Base-by-base conservation (phyloP, 108 stramenopile genomes). In the Cyclotella kingstonii region DNA sequence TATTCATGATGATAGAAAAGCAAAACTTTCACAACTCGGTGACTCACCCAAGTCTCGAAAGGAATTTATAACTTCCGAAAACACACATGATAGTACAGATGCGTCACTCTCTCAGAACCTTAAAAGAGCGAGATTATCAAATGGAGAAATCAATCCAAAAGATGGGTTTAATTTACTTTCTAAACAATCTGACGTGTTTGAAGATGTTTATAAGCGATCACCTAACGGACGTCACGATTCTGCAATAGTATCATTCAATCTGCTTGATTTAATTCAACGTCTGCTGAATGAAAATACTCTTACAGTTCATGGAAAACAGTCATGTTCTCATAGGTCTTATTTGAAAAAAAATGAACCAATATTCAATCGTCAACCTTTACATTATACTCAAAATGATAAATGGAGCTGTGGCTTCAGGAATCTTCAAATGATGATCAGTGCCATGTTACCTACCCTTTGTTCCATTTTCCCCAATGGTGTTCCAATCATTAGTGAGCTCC, bases 331-430 rank as follows among this genome's bases (percentile, higher is more conserved):
- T 10, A 2, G 5, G n/a, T 10, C 28, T 1, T 11, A 30, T 17
- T 11, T 8, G 8, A 10, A 51, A 11, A 36, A 15, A 9, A 23
- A 10, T 41, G 3, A 14, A n/a, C 29, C 14, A 2, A 42, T n/a
- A 12, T 27, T 18, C 39, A 12, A 14, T 12, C 10, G 26, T 27
- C 70, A 60, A 67, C 76, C 70, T 9, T 46, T 61, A 2, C 76
- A 77, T 40, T 73, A 60, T 35, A 54, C 42, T 26, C 91, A 93
- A 60, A 70, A 68, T 14, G 91, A 93, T 58, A 71, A 78, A 22
- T 89, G 84, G 84, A 81, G 76, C 35, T 93, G 91, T 70, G 91
- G 91, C 0, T 89, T 72, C 49, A 86, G 88, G 2, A 93, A 89
- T 40, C 50, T 82, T 11, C 91, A 93, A 78, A 88, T 93, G 87